A percentile compares a stretch with the other conserved stretches of the same genome.
Conservation (phyloP, 2,329 filamentous ascomycete genomes). For the Aureobasidium sp. region DNA sequence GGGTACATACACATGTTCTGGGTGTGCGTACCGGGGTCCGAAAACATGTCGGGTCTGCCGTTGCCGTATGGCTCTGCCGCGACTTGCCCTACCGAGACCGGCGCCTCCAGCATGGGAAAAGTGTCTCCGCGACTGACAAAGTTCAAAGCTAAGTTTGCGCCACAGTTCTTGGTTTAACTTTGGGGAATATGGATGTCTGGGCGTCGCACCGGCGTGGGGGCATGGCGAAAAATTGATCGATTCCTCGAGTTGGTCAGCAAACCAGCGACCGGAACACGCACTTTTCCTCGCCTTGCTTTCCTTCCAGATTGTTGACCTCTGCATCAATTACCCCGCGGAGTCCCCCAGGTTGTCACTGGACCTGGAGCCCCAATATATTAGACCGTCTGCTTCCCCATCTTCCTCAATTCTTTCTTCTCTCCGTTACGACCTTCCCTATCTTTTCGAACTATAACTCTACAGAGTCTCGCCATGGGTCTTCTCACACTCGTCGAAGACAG, state of each 20-base stretch:
- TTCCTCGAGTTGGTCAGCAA: slow-evolving; percentile 9
- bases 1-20: too few relatives aligned
- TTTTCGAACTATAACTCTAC: background rate
- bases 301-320: background rate
- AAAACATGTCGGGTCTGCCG: background rate
- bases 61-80: background rate
- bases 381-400: slow-evolving; percentile 6
- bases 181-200: slow-evolving; percentile 9
- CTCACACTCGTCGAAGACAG: slow-evolving; percentile 43
- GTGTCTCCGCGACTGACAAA: background rate
- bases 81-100: background rate
- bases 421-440: slow-evolving; percentile 17
- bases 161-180: slow-evolving; percentile 2
- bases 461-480: slow-evolving; percentile 35
- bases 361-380: slow-evolving; percentile 7
- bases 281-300: background rate
- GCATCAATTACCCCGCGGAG: slow-evolving; percentile 14
- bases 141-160: background rate
- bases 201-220: slow-evolving; percentile 6
- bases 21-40: background rate
- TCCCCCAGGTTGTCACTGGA: slow-evolving; percentile 7
- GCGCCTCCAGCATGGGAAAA: background rate
- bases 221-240: slow-evolving; percentile 5
- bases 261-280: background rate
- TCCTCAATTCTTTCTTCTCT: slow-evolving; percentile 14